These are phyloP conservation scores for Thermothelomyces thermophilus DNA, from an alignment of 2,329 filamentous ascomycete species.

Conservation along the genomic window DNA sequence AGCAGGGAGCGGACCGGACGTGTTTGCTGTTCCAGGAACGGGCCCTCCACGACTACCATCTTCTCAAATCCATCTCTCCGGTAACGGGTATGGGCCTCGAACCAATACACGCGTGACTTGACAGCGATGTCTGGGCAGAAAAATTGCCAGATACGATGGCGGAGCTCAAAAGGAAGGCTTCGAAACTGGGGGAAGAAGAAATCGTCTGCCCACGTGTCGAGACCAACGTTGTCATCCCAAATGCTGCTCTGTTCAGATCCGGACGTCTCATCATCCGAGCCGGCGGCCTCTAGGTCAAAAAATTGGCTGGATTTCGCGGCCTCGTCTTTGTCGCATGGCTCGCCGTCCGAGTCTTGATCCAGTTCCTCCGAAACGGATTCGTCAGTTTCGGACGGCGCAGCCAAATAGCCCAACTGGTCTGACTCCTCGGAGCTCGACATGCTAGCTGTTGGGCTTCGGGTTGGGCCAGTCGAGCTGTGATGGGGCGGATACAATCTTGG, in stretches of 20 bases:
- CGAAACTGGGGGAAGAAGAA: conserved; percentile 31
- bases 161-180: conserved; percentile 31
- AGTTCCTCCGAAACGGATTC: conserved; percentile 17
- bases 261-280: conserved; percentile 21
- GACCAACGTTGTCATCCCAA: background rate
- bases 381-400: background rate
- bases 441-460: no score
- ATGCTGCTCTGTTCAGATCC: conserved; percentile 9
- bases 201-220: background rate
- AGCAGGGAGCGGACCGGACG: conserved; percentile 28
- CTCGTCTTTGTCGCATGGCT: background rate
- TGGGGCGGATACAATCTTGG: no score
- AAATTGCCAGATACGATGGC: conserved; percentile 30
- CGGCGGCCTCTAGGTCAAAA: conserved; percentile 29
- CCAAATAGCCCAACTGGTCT: conserved; percentile 4
- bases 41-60: conserved; percentile 16
- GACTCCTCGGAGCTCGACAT: conserved; percentile 17
- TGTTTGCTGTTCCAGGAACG: conserved; percentile 27
- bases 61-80: background rate
- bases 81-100: background rate
- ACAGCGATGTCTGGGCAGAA: conserved; percentile 30
- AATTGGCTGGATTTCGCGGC: conserved; percentile 15
- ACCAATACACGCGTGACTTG: conserved; percentile 26
- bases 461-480: no score
- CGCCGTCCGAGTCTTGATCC: conserved; percentile 11